Conservation (phyloP, 176 grass and related monocot genomes). For the Carex scoparia region DNA sequence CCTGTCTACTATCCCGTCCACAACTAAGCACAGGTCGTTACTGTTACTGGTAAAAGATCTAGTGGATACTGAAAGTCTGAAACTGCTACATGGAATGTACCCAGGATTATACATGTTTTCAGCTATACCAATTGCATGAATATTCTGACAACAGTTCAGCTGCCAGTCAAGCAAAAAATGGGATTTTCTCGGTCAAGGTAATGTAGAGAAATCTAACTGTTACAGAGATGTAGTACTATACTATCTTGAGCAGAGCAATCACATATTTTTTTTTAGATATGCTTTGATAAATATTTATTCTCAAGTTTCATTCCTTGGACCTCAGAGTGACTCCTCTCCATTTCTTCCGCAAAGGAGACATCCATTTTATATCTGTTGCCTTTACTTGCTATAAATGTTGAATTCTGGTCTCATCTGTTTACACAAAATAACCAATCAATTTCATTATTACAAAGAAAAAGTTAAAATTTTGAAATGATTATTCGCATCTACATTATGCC, state of each 20-base stretch:
- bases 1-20: no score
- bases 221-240: slow-evolving; percentile 10
- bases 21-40: no score
- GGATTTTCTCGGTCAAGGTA: no score
- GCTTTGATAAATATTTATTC: neutral
- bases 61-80: no score
- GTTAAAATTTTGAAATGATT: neutral
- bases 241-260: slow-evolving; percentile 19
- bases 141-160: no score
- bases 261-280: slow-evolving; percentile 13
- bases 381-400: neutral
- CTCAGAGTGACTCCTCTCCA: neutral
- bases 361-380: neutral
- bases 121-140: no score
- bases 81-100: no score
- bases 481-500: neutral
- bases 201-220: neutral
- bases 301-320: slow-evolving; percentile 8
- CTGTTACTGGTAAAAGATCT: no score
- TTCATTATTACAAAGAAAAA: neutral
- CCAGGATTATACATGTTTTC: no score
- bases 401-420: neutral
- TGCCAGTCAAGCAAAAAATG: no score
- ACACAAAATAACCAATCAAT: neutral
- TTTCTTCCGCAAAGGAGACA: neutral